Evolutionary conservation across 257 asterid species (phyloP), one percentile per base, ranked within the genome.

Genomic region (Fraxinus anomala): DNA sequence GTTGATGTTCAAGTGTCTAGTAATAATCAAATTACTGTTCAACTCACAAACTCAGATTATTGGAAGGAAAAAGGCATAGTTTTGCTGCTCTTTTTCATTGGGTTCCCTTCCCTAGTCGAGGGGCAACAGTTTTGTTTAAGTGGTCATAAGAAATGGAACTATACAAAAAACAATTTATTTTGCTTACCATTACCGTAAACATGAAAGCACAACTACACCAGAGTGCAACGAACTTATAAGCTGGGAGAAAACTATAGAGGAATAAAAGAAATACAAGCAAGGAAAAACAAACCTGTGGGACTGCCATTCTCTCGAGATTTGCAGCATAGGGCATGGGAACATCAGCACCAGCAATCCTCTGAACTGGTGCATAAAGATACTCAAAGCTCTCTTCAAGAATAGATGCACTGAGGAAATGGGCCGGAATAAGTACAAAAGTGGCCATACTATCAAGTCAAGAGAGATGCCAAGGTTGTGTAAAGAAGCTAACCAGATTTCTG

Each of bases 251-350:
- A 14, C 42, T 34, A 10, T 28, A 28, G 31, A 28, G 19, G 56
- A 47, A 11, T 12, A 47, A 16, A 47, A 47, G 56, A 47, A 47
- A 47, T 14, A 47, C 6, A 71, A 17, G 59, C 63, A 70, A 70
- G 74, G 47, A 73, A 34, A 14, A 76, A 40, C 73, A 63, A 77
- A 84, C 90, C 90, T 87, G 90, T 14, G 90, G 90, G 28, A 84
- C 80, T 23, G 90, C 90, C 80, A 82, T 11, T 66, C 90, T 87
- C 84, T 87, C 90, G 16, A 87, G 84, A 76, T 87, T 87, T 37
- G 88, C 90, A 19, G 90, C 90, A 67, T 87, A 87, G 75, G 88
- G 90, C 87, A 76, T 87, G 39, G 87, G 90, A 70, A 87, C 88
- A 84, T 87, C 90, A 26, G 88, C 88, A 36, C 88, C 90, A n/a